These are phyloP conservation scores for Geosiphon pyriformis DNA, from an alignment of 192 early-diverging fungal genomes.

Conservation along the genomic window DNA sequence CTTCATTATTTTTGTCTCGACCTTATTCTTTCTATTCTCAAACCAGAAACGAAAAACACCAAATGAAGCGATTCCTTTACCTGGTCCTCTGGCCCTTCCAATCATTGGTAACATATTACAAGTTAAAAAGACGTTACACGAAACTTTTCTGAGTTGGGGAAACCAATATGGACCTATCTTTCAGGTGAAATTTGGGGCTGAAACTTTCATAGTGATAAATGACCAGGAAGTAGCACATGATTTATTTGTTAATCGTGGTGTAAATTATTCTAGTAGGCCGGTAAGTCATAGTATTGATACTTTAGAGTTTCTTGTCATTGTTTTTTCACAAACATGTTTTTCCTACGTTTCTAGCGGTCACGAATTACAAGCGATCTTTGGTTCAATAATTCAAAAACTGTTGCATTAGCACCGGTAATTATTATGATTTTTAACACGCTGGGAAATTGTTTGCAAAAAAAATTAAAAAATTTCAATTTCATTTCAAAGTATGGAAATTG, in stretches of 20 bases:
- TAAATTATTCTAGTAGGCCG: constrained; percentile 33
- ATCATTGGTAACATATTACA: background rate
- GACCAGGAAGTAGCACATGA: constrained; percentile 26
- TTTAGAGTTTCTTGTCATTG: background rate
- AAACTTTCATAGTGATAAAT: constrained; percentile 33
- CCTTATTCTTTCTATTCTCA: no score
- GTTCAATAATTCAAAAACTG: no score
- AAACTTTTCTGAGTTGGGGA: constrained; percentile 28
- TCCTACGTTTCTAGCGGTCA: no score
- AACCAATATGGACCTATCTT: constrained; percentile 29
- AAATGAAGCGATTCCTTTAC: background rate
- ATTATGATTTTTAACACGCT: background rate
- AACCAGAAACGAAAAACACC: background rate
- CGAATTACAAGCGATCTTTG: no score
- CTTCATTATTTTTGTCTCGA: no score
- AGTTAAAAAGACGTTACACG: background rate
- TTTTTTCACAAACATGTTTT: background rate
- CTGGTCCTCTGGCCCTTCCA: background rate
- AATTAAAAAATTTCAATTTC: background rate
- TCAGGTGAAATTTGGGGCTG: constrained; percentile 27
- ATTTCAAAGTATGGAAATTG: constrained; percentile 1
- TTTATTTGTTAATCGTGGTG: constrained; percentile 29
- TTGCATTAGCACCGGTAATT: background rate
- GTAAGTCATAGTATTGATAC: background rate
- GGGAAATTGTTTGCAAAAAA: background rate